Percentiles rank a stretch among this genome's conserved stretches.
phyloP scores from a whole-genome alignment of 352 stramenopile species.

The Pythium brachiatum region DNA sequence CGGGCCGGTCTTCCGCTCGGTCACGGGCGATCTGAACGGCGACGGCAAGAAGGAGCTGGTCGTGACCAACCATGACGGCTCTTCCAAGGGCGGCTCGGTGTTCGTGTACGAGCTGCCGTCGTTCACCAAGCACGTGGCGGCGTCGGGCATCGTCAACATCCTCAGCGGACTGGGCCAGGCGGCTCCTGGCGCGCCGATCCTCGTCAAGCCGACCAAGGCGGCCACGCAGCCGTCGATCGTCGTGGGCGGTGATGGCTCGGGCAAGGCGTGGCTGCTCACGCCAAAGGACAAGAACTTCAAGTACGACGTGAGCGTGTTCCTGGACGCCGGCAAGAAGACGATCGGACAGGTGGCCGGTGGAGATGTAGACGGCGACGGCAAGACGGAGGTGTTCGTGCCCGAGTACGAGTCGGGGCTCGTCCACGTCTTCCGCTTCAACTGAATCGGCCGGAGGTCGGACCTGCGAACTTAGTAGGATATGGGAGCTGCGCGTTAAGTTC shows the following conservation, averaged over 20 bases:
- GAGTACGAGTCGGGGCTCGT: constrained; percentile 24
- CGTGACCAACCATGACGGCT: constrained; percentile 16
- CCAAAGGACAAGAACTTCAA: constrained; percentile 20
- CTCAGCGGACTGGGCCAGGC: constrained; percentile 21
- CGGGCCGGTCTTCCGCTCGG: constrained; percentile 18
- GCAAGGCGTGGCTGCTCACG: constrained; percentile 20
- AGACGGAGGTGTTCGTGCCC: constrained; percentile 21
- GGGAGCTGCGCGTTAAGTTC: too few species aligned
- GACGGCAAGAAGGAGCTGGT: constrained; percentile 19
- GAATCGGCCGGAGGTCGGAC: not conserved
- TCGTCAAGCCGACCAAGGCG: constrained; percentile 10
- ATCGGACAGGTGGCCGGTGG: constrained; percentile 18
- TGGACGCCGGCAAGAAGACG: constrained; percentile 21
- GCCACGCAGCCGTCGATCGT: constrained; percentile 16
- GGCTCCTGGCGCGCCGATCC: constrained; percentile 13
- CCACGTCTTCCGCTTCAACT: constrained; percentile 25
- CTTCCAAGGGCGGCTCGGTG: constrained; percentile 3
- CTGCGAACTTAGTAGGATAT: not conserved
- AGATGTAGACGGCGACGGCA: constrained; percentile 16
- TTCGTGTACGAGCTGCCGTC: constrained; percentile 21
- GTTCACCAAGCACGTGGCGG: constrained; percentile 19
- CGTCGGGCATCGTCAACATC: constrained; percentile 23
- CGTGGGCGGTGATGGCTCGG: constrained; percentile 19
- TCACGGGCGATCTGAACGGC: constrained; percentile 19
- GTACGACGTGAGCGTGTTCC: constrained; percentile 20